Evolutionary conservation across 495 filamentous ascomycete species (phyloP), one percentile per base, ranked within the genome.

Genomic region (Aspergillus hancockii): DNA sequence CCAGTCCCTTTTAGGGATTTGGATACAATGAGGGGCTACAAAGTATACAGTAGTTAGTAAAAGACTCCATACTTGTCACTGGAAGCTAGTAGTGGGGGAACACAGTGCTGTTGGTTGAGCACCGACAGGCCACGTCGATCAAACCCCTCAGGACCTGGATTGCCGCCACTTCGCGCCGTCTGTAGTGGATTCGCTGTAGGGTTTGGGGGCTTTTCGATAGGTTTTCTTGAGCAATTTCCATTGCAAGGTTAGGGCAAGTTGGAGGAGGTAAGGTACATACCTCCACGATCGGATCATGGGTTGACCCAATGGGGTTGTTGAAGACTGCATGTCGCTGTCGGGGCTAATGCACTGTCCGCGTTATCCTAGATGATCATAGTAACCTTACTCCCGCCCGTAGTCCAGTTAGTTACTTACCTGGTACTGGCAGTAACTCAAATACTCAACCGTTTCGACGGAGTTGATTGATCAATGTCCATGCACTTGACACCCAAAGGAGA

Each of bases 41-140:
- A 14, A 41, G 9, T 36, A 36, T 28, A 28, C 25, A 28, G 25
- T 7, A 28, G 25, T 7, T 28, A 28, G 25, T 28, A 28, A n/a
- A n/a, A n/a, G n/a, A n/a, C n/a, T n/a, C n/a, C n/a, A n/a, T n/a
- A n/a, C n/a, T n/a, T n/a, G n/a, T n/a, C n/a, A n/a, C n/a, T n/a
- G n/a, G n/a, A n/a, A n/a, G 25, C 25, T 28, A 28, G 25, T 28
- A 28, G 25, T 28, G 25, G 25, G 25, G 25, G 25, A 28, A 28
- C 25, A 28, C 25, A 30, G 16, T 22, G 28, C 21, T 51, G 21
- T 22, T 22, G 49, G 28, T 28, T n/a, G 28, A 25, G 46, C 12
- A 49, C 16, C 12, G 49, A 31, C 28, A n/a, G 51, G 51, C 30
- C 30, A 53, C 51, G 51, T 53, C 51, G 51, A 53, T 53, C 51